A percentile compares a stretch with the other conserved stretches of the same genome.
These are phyloP conservation scores for Boletus sp. DNA, from an alignment of 768 basidiomycete species.

Conservation along the genomic window DNA sequence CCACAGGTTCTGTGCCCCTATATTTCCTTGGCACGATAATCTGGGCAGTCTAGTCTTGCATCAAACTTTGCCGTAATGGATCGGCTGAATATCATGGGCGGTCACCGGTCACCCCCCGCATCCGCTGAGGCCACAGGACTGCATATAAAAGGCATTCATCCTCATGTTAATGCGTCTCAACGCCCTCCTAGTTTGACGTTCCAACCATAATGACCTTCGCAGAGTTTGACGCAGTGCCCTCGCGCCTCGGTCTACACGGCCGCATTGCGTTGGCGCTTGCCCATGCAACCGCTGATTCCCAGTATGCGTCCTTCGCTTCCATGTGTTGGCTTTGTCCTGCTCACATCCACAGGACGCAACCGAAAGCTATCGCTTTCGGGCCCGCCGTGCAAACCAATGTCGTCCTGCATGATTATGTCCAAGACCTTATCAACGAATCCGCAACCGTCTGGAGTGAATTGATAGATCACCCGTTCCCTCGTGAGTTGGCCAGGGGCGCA, in stretches of 20 bases:
- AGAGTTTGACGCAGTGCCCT: background rate
- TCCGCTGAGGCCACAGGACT: background rate
- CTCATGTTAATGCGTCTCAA: too few species aligned
- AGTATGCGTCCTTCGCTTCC: background rate
- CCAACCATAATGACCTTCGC: background rate
- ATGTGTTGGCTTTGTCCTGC: background rate
- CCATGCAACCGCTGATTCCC: background rate
- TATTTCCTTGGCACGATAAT: background rate
- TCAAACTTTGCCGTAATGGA: background rate
- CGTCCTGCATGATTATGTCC: background rate
- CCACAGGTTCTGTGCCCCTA: background rate
- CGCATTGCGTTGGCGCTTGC: background rate
- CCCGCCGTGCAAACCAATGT: too few species aligned
- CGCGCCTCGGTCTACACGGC: background rate
- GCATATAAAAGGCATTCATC: background rate
- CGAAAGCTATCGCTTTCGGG: background rate
- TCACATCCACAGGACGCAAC: background rate
- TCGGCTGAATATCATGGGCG: background rate
- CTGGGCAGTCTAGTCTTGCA: background rate
- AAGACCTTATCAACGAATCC: background rate
- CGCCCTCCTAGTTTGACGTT: background rate
- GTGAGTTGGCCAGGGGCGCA: background rate
- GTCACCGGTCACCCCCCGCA: background rate
- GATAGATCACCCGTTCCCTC: background rate
- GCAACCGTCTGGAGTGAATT: background rate